A percentile compares a stretch with the other conserved stretches of the same genome.
Evolutionary conservation across 257 asterid genomes (phyloP).

Genomic region (Solanum infundibuliforme): DNA sequence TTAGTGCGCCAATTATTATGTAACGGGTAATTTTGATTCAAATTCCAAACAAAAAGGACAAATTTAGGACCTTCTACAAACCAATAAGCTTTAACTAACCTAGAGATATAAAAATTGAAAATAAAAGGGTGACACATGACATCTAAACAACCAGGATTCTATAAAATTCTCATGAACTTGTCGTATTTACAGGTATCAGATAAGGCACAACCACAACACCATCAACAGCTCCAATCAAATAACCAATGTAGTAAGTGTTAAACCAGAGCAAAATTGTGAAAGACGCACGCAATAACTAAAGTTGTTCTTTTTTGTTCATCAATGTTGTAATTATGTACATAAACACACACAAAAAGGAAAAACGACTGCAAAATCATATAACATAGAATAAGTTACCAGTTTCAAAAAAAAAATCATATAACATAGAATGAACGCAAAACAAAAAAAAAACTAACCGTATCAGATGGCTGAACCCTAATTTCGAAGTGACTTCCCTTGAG

Average conservation of each 20-base stretch:
- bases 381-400: neutral
- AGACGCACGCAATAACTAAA: neutral
- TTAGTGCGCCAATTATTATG: neutral
- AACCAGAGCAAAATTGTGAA: neutral
- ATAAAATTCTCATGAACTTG: neutral
- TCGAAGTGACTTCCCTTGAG: constrained; percentile 91
- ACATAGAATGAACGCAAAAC: neutral
- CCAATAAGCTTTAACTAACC: neutral
- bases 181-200: neutral
- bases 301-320: neutral
- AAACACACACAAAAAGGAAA: neutral
- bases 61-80: neutral
- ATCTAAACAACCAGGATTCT: neutral
- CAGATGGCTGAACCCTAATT: constrained; percentile 64
- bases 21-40: neutral
- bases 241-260: neutral
- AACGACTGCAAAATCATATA: neutral
- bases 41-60: neutral
- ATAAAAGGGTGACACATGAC: neutral
- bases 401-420: neutral
- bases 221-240: neutral
- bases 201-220: neutral
- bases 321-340: neutral
- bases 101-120: neutral
- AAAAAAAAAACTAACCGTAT: constrained; percentile 43